Percentiles rank a stretch among this genome's conserved stretches.
These are phyloP conservation scores for Wallacemonas rigidus DNA, from an alignment of 208 protist species.

Conservation along the genomic window DNA sequence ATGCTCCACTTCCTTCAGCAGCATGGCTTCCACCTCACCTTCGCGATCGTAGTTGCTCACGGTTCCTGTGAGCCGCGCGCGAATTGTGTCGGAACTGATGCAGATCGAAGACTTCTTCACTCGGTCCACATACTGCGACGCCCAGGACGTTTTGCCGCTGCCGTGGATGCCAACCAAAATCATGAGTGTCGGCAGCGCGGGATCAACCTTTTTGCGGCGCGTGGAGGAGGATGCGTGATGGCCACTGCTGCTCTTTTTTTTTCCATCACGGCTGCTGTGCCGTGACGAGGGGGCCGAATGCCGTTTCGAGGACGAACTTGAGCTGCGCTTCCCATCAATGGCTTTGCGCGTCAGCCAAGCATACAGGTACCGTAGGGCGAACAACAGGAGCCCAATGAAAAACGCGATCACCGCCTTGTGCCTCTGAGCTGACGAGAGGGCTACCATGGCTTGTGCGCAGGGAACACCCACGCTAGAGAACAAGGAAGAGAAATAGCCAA, in stretches of 20 bases:
- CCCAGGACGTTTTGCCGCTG: slow-evolving; percentile 84
- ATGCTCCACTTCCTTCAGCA: slow-evolving; percentile 50
- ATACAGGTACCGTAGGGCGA: slow-evolving; percentile 12
- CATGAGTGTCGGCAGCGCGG: slow-evolving; percentile 57
- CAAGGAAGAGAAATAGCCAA: too few species aligned
- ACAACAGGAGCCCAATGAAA: slow-evolving; percentile 6
- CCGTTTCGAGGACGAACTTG: background rate
- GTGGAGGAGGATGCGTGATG: slow-evolving; percentile 5
- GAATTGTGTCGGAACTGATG: slow-evolving; percentile 55
- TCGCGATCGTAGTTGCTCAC: slow-evolving; percentile 57
- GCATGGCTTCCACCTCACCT: slow-evolving; percentile 51
- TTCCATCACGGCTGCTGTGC: slow-evolving; percentile 1
- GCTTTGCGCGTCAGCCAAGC: background rate
- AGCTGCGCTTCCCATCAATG: background rate
- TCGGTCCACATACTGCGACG: slow-evolving; percentile 56
- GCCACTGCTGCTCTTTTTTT: slow-evolving; percentile 9
- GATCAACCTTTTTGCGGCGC: slow-evolving; percentile 25
- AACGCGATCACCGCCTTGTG: slow-evolving; percentile 12
- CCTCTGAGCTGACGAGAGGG: background rate
- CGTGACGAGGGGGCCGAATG: background rate
- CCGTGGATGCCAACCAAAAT: slow-evolving; percentile 74
- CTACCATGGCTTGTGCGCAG: background rate
- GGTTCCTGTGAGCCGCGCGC: slow-evolving; percentile 41
- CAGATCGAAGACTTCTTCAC: slow-evolving; percentile 64
- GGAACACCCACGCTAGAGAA: too few species aligned